These are phyloP conservation scores for Nothophaeocryptopus gaeumannii DNA, from an alignment of 2,329 filamentous ascomycete species.

Conservation along the genomic window DNA sequence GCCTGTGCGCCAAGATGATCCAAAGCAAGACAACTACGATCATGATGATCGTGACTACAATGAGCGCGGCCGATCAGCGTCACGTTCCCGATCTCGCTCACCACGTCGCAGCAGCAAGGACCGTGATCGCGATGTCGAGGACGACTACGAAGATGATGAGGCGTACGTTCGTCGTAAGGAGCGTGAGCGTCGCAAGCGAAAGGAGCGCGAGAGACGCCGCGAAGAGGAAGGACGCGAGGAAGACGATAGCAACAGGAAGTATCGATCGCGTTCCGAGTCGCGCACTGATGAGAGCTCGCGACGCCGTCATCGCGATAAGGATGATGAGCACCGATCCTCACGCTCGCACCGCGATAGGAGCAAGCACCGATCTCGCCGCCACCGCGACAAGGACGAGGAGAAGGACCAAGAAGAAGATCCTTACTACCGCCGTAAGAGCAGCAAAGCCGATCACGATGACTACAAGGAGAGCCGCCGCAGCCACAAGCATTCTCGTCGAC, in stretches of 20 bases:
- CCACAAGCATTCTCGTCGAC: conserved; percentile 45
- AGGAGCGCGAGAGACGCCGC: conserved; percentile 44
- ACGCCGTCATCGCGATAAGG: conserved; percentile 56
- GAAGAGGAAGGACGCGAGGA: conserved; percentile 44
- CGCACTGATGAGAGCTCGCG: conserved; percentile 56
- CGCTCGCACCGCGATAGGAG: conserved; percentile 47
- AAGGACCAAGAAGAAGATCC: conserved; percentile 29
- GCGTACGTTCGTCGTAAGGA: conserved; percentile 38
- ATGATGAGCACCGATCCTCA: conserved; percentile 44
- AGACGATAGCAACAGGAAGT: conserved; percentile 44
- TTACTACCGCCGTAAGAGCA: conserved; percentile 36
- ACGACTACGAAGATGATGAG: conserved; percentile 43
- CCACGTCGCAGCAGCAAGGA: conserved; percentile 50
- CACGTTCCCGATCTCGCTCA: conserved; percentile 38
- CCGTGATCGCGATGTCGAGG: conserved; percentile 49
- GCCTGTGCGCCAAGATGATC: conserved; percentile 6
- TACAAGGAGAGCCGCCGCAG: conserved; percentile 27
- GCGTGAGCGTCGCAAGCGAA: conserved; percentile 29
- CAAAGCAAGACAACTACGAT: conserved; percentile 18
- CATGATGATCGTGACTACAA: conserved; percentile 32
- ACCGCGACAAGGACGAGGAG: conserved; percentile 42
- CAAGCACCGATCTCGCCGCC: conserved; percentile 38
- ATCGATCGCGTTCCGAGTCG: conserved; percentile 64
- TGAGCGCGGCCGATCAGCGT: conserved; percentile 29
- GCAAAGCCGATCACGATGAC: conserved; percentile 35